Percentiles rank a stretch among this genome's conserved stretches.
Conservation (phyloP, 108 stramenopile species). For the Fragilaria crotonensis region DNA sequence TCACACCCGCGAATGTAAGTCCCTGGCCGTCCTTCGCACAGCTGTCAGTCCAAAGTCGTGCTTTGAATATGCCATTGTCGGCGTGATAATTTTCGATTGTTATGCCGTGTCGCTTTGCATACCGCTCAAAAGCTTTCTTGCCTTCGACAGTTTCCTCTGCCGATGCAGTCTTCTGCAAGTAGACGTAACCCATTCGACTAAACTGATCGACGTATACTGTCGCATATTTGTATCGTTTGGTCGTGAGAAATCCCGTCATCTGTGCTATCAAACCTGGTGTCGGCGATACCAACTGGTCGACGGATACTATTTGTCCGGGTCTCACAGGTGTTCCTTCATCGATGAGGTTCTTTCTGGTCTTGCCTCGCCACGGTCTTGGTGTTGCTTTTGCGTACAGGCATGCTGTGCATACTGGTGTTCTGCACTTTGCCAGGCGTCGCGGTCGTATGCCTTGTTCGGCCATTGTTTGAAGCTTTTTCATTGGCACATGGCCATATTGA, state of each 20-base stretch:
- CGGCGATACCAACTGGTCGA: constrained; percentile 7
- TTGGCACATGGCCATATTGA: constrained; percentile 16
- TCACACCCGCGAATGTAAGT: no score
- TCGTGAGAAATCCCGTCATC: constrained; percentile 8
- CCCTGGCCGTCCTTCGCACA: no score
- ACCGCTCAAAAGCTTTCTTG: constrained; percentile 11
- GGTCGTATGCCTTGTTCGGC: constrained; percentile 26
- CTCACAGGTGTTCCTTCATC: neutral
- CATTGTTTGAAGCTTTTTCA: constrained; percentile 17
- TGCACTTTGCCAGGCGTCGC: constrained; percentile 14
- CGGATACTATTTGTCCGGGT: constrained; percentile 5
- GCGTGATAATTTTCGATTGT: neutral
- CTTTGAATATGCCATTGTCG: neutral
- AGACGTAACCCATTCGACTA: neutral
- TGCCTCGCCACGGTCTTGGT: constrained; percentile 6
- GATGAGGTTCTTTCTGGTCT: neutral
- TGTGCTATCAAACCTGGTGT: constrained; percentile 10
- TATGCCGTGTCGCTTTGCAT: neutral
- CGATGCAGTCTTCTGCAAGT: neutral
- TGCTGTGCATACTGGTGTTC: constrained; percentile 21
- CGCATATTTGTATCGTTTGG: constrained; percentile 5
- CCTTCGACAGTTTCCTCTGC: constrained; percentile 7
- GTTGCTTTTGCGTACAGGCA: constrained; percentile 15
- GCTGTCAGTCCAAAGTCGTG: no score
- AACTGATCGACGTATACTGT: constrained; percentile 6